phyloP scores from a whole-genome alignment of 2,329 filamentous ascomycete genomes.

The Cladosporium sp. region DNA sequence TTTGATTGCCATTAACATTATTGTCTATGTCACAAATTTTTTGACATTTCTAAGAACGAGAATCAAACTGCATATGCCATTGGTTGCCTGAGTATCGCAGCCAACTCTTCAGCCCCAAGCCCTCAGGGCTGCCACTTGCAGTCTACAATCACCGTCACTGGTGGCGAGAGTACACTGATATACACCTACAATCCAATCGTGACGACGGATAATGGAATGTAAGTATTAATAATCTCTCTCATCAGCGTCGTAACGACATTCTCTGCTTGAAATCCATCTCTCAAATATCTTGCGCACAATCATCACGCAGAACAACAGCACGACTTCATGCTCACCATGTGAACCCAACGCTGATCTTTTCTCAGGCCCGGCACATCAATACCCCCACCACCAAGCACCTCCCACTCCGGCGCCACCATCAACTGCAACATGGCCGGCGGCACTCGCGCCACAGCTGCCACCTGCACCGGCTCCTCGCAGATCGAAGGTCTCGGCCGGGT shows the following conservation, averaged over 20 bases:
- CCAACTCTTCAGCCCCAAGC: conserved; percentile 19
- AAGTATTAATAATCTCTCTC: conserved; percentile 2
- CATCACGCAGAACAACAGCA: not conserved
- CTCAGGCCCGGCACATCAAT: conserved; percentile 21
- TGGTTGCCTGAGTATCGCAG: conserved; percentile 23
- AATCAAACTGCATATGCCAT: conserved; percentile 32
- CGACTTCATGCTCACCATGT: not conserved
- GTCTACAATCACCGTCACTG: conserved; percentile 33
- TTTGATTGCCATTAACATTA: not conserved
- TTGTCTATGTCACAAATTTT: not conserved
- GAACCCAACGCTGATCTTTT: not conserved
- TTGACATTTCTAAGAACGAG: conserved; percentile 21
- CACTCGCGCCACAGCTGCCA: conserved; percentile 23
- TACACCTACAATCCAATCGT: conserved; percentile 22
- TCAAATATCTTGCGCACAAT: not conserved
- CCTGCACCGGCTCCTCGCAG: conserved; percentile 27
- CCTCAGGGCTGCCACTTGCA: conserved; percentile 25
- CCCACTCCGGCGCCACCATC: conserved; percentile 22
- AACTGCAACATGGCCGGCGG: conserved; percentile 30
- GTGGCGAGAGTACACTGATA: conserved; percentile 31
- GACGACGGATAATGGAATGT: conserved; percentile 21
- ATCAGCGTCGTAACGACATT: not conserved
- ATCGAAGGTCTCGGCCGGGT: conserved; percentile 29
- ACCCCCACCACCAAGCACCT: conserved; percentile 2
- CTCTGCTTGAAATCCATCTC: not conserved